Percentiles rank a stretch among this genome's conserved stretches.
phyloP scores from a whole-genome alignment of 2,329 filamentous ascomycete genomes.

The Corinectria fuckeliana region DNA sequence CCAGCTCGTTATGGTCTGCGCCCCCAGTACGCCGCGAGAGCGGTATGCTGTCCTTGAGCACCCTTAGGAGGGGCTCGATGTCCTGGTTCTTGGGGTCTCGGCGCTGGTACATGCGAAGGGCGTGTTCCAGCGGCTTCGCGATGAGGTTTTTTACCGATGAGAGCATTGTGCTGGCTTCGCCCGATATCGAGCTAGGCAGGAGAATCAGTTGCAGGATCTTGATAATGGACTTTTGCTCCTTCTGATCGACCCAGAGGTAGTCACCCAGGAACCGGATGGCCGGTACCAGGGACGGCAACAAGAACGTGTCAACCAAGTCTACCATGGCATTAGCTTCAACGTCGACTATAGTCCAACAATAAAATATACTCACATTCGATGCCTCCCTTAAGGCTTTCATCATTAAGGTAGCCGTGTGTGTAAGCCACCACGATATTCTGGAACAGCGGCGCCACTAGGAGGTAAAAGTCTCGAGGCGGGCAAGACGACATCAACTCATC shows the following conservation, averaged over 20 bases:
- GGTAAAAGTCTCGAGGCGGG: slow-evolving; percentile 81
- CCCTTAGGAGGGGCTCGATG: slow-evolving; percentile 71
- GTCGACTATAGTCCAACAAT: too few relatives aligned
- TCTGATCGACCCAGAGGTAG: slow-evolving; percentile 71
- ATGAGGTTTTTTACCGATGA: slow-evolving; percentile 74
- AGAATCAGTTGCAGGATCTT: slow-evolving; percentile 76
- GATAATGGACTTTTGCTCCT: slow-evolving; percentile 71
- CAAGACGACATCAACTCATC: slow-evolving; percentile 85
- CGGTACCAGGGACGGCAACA: slow-evolving; percentile 78
- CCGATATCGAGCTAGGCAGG: slow-evolving; percentile 72
- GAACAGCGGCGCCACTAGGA: slow-evolving; percentile 78
- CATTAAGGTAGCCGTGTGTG: slow-evolving; percentile 67
- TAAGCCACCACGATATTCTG: slow-evolving; percentile 76
- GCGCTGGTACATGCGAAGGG: slow-evolving; percentile 70
- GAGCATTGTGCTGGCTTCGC: slow-evolving; percentile 75
- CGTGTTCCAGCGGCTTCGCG: slow-evolving; percentile 71
- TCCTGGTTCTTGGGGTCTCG: slow-evolving; percentile 72
- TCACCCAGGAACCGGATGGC: slow-evolving; percentile 75
- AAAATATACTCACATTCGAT: slow-evolving; percentile 69
- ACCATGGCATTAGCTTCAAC: slow-evolving; percentile 20
- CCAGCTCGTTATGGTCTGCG: slow-evolving; percentile 70
- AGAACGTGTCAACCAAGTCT: slow-evolving; percentile 80
- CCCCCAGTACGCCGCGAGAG: slow-evolving; percentile 67
- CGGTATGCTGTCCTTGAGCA: slow-evolving; percentile 65
- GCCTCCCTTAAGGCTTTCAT: slow-evolving; percentile 75